A percentile compares a stretch with the other conserved stretches of the same genome.
Evolutionary conservation across 1,284 basidiomycete species (phyloP).

Genomic region (Cerioporus squamosus): DNA sequence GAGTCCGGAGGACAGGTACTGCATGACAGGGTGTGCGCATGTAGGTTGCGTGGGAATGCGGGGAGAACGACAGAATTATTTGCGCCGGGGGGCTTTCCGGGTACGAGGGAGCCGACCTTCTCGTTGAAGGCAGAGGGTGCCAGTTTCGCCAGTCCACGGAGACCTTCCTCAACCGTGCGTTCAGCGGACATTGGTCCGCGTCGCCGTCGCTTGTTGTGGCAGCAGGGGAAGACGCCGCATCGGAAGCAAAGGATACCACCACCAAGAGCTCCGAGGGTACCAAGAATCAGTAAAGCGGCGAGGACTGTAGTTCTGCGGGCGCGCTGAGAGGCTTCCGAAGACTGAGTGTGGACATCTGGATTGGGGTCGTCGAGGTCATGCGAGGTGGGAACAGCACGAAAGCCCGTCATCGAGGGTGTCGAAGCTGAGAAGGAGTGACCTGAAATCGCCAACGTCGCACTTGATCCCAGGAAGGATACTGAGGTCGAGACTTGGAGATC

Average conservation of each 20-base stretch:
- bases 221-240: slow-evolving; percentile 25
- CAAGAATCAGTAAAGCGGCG: slow-evolving; percentile 32
- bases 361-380: slow-evolving; percentile 18
- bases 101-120: slow-evolving; percentile 19
- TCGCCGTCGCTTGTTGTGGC: slow-evolving; percentile 7
- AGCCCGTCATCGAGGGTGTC: background rate
- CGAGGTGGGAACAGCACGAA: background rate
- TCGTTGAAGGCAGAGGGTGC: slow-evolving; percentile 11
- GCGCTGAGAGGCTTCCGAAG: slow-evolving; percentile 22
- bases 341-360: slow-evolving; percentile 6
- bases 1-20: slow-evolving; percentile 23
- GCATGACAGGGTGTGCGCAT: slow-evolving; percentile 21
- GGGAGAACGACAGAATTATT: slow-evolving; percentile 6
- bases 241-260: slow-evolving; percentile 31
- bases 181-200: slow-evolving; percentile 9
- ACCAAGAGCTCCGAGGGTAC: slow-evolving; percentile 27
- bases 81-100: slow-evolving; percentile 15
- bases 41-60: slow-evolving; percentile 9
- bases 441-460: background rate
- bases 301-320: slow-evolving; percentile 30
- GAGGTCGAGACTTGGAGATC: too few relatives aligned
- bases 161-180: slow-evolving; percentile 19
- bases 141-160: slow-evolving; percentile 4
- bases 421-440: background rate
- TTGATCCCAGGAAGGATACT: background rate